These are phyloP conservation scores for Tetrapisispora arboricola DNA, from an alignment of 805 yeast species.

Conservation along the genomic window DNA sequence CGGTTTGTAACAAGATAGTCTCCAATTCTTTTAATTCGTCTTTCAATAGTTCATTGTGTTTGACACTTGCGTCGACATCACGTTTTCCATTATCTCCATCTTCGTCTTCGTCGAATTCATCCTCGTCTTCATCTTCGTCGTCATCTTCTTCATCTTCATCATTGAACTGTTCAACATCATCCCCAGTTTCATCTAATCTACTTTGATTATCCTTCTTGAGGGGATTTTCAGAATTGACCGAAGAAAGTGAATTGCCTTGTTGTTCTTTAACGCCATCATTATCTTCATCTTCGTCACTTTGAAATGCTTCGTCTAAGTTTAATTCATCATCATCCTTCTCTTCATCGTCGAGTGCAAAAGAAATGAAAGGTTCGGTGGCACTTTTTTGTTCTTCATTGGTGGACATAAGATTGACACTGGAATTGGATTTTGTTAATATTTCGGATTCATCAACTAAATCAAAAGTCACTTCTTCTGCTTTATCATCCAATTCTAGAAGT, in stretches of 20 bases:
- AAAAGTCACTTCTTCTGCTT: conserved; percentile 70
- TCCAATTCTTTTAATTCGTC: conserved; percentile 84
- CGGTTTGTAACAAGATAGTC: conserved; percentile 63
- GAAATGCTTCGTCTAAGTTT: conserved; percentile 48
- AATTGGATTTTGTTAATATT: conserved; percentile 19
- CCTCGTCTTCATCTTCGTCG: conserved; percentile 34
- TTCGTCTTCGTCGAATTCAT: conserved; percentile 38
- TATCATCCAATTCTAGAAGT: conserved; percentile 62
- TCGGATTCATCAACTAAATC: conserved; percentile 57
- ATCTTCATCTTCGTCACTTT: conserved; percentile 28
- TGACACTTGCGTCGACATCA: conserved; percentile 42
- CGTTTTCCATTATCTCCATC: conserved; percentile 38
- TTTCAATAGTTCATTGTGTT: conserved; percentile 61
- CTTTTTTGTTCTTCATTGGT: background rate
- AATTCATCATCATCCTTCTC: conserved; percentile 41
- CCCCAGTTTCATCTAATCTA: conserved; percentile 28
- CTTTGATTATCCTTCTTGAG: too few relatives aligned
- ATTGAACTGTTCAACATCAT: conserved; percentile 27
- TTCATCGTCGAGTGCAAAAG: conserved; percentile 10
- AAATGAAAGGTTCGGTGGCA: conserved; percentile 1
- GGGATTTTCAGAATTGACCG: too few relatives aligned
- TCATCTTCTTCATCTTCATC: conserved; percentile 28
- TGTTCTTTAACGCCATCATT: conserved; percentile 2
- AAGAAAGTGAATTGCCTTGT: too few relatives aligned
- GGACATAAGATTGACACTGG: conserved; percentile 8